Evolutionary conservation across 495 filamentous ascomycete species (phyloP).

Genomic region (Aspergillus olivimuriae): DNA sequence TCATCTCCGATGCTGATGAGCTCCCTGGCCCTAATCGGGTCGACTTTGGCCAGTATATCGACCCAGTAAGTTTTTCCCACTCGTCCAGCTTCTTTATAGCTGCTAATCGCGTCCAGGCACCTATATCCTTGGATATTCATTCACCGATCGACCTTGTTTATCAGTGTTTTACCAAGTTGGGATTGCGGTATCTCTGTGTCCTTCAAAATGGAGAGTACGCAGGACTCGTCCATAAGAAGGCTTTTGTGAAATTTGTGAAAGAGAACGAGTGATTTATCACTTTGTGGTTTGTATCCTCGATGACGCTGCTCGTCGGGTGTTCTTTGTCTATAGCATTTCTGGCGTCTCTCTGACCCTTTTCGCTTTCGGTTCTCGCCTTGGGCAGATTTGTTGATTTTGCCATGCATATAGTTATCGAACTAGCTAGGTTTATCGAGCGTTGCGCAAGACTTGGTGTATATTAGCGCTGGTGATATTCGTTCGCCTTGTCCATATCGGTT

Average conservation of each 20-base stretch:
- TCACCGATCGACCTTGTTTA: conserved; percentile 94
- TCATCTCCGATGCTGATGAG: conserved; percentile 46
- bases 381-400: background rate
- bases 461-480: background rate
- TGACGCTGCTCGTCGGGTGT: too few relatives aligned
- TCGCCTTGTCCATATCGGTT: background rate
- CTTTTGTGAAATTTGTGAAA: conserved; percentile 90
- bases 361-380: background rate
- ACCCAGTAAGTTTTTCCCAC: conserved; percentile 56
- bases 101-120: conserved; percentile 46
- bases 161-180: conserved; percentile 93
- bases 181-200: conserved; percentile 88
- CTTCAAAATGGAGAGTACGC: conserved; percentile 76
- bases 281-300: too few relatives aligned
- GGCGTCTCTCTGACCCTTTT: background rate
- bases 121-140: conserved; percentile 79
- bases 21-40: conserved; percentile 37
- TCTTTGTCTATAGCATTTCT: background rate
- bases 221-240: conserved; percentile 94
- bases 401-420: too few relatives aligned
- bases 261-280: conserved; percentile 50
- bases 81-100: background rate
- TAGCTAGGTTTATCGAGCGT: too few relatives aligned
- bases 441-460: background rate
- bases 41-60: conserved; percentile 88